These are phyloP conservation scores for Symbiodinium natans DNA, from an alignment of 73 alveolate genomes.

Conservation along the genomic window DNA sequence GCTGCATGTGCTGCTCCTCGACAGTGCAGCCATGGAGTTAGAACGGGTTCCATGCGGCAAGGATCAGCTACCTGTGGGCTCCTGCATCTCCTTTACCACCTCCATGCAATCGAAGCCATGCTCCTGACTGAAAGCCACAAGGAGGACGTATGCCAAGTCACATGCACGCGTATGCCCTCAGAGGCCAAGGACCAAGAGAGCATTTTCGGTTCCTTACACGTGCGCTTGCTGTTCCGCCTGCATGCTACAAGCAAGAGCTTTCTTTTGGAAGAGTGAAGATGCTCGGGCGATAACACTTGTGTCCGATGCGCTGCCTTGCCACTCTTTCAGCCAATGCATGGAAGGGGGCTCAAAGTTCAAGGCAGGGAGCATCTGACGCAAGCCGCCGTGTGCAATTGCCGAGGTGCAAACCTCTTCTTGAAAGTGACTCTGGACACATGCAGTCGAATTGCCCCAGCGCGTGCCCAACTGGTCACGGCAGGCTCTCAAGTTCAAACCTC, in stretches of 20 bases:
- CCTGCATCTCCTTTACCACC: constrained; percentile 90
- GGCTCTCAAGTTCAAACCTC: not conserved
- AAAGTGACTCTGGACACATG: not conserved
- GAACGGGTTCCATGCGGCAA: no score
- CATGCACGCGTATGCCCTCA: no score
- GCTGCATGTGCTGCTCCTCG: constrained; percentile 91
- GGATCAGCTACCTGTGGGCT: no score
- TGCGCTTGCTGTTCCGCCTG: not conserved
- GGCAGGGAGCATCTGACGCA: no score
- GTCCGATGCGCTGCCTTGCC: not conserved
- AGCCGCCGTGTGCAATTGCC: no score
- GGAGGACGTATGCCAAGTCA: no score
- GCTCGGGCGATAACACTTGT: not conserved
- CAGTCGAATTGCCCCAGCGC: not conserved
- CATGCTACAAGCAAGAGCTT: not conserved
- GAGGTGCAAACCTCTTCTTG: no score
- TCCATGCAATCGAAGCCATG: constrained; percentile 92
- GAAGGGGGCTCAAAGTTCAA: no score
- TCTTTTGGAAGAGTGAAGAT: not conserved
- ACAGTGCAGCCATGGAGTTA: no score
- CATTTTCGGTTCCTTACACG: no score
- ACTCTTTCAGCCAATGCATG: no score
- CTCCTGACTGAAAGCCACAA: not conserved
- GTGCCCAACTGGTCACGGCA: not conserved
- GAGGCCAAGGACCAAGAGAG: no score